phyloP scores from a whole-genome alignment of 352 stramenopile species.

The Aphanomyces cochlioides region DNA sequence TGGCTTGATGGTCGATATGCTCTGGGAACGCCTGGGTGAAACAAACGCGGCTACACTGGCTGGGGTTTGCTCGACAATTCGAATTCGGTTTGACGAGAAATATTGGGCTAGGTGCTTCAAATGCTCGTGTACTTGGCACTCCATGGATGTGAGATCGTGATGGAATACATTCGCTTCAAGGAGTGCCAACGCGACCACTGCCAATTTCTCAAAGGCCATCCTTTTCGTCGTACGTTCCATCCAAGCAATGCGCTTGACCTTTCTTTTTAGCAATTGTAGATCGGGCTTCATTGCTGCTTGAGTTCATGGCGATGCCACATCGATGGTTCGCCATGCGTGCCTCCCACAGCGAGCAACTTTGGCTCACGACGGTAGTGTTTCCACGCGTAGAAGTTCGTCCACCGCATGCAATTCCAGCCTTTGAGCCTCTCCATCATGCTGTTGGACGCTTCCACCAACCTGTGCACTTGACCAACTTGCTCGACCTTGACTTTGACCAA shows the following conservation, averaged over 20 bases:
- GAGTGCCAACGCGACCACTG: conserved; percentile 26
- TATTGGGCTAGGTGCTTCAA: conserved; percentile 4
- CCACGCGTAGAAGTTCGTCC: conserved; percentile 1
- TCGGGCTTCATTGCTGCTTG: conserved; percentile 1
- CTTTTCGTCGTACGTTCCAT: not conserved
- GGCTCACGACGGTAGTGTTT: conserved; percentile 16
- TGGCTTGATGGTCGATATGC: conserved; percentile 22
- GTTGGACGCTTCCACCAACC: conserved; percentile 21
- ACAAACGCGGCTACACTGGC: too few relatives aligned
- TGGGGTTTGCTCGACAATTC: not conserved
- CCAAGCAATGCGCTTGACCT: not conserved
- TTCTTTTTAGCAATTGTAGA: conserved; percentile 7
- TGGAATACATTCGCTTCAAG: conserved; percentile 26
- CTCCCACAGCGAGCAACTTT: not conserved
- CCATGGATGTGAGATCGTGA: conserved; percentile 22
- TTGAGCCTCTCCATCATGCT: conserved; percentile 5
- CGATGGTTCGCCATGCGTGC: conserved; percentile 10
- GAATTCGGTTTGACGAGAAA: not conserved
- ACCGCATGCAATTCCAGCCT: not conserved
- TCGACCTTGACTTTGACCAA: conserved; percentile 15
- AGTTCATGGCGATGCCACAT: conserved; percentile 16
- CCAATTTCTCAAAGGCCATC: conserved; percentile 7
- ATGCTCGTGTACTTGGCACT: conserved; percentile 19
- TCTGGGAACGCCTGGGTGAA: conserved; percentile 13
- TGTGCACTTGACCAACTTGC: conserved; percentile 22